Evolutionary conservation across 2,329 filamentous ascomycete genomes (phyloP), one percentile per base, ranked within the genome.

Genomic region (Trichophyton verrucosum): DNA sequence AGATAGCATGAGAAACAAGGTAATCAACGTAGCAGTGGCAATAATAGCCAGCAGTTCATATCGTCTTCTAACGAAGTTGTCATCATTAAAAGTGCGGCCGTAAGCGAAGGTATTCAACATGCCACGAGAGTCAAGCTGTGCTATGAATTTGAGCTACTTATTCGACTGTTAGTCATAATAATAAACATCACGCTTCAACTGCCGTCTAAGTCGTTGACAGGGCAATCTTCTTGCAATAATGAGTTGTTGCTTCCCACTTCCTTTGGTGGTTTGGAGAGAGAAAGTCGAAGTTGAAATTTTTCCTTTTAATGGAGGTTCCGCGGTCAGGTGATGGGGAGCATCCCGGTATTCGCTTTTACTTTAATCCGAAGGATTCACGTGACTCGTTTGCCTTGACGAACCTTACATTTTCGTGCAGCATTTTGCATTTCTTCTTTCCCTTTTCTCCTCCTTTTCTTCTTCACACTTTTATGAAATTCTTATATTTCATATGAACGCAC

Each of bases 401-500:
- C 20, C 20, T 20, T 20, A 20, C 64, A 64, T 61, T 33, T 61
- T 62, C 56, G 59, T 53, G 55, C 27, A 40, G 40, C 57, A 59
- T 57, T 46, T 60, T 60, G 61, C 55, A 40, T 61, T 62, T 62
- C 65, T 62, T 62, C 65, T 55, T 61, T 56, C 60, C 27, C 1
- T 30, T 30, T 58, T 62, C 17, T 49, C 49, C 53, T 60, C 47
- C 53, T 58, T 62, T 63, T 59, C 59, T 62, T 62, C 67, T 61
- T 67, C 63, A 74, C 68, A 75, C 74, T 76, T 73, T 72, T 73
- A 68, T 68, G 66, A 66, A 72, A 67, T 59, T 63, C 66, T 67
- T 64, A 68, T 68, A 65, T 51, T 55, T 40, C 33, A 42, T 66
- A 71, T 68, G 75, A 74, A 76, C 75, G 75, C 75, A 53, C 22